Evolutionary conservation across 305 asterid species (phyloP), one percentile per base, ranked within the genome.

Genomic region (Lippia alba): DNA sequence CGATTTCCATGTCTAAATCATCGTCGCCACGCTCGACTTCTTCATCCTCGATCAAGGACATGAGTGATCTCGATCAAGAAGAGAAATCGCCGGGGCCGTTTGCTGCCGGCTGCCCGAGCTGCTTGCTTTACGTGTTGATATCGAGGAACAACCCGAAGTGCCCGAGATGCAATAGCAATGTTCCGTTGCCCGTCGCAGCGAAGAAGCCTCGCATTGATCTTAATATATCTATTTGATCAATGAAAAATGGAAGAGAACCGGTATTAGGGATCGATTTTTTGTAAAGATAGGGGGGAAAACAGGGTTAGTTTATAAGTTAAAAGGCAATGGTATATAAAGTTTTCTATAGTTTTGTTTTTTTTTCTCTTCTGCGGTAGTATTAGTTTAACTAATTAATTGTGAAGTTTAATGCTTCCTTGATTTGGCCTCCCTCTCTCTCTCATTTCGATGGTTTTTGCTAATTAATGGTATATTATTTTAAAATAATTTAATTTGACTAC

Each of bases 161-260:
- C 81, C 97, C 97, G 19, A 76, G 94, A 4, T 91, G 97, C 78
- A 70, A 76, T 66, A 55, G 66, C 12, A 40, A 76, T 0, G 88
- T 91, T n/a, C 91, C 91, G 16, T 68, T 83, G n/a, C 89, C 94
- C 1, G 62, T 14, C 18, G n/a, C 67, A 1, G 33, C 67, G 12
- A 78, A 91, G 83, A 91, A 84, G 68, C 92, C 92, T 39, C 71
- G 94, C 18, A 82, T 91, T 58, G 96, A 91, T 75, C 97, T 91
- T 32, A 91, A 89, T 71, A 85, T 87, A 34, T 81, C 92, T 8
- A 83, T 89, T 41, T 91, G 88, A 86, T 24, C 30, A 56, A 60
- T 56, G 9, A 40, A 34, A 8, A 39, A 34, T 36, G 32, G 61
- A 68, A 49, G 19, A 49, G 61, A 56, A 53, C 63, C 56, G 40